Base-by-base conservation (phyloP, 1,284 basidiomycete species). In the Sporisorium exsertum region DNA sequence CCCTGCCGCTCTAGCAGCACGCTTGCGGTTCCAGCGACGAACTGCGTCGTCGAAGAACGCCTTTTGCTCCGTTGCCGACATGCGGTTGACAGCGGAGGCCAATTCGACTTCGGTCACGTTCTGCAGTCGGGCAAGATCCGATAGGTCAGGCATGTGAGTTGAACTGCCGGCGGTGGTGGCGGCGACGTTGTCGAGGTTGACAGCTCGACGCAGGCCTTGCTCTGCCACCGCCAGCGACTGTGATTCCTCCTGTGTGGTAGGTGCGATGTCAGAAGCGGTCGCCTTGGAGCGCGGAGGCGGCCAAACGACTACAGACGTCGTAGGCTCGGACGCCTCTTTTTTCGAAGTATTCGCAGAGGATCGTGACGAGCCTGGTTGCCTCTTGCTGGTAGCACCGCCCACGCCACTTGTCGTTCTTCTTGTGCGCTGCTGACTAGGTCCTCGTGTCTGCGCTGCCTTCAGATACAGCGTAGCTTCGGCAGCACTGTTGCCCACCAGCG, bases 41-140 rank as follows among this genome's bases (percentile, higher is more conserved):
- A 71, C 42, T 27, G 68, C 68, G 22, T 60, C 45, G 55, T 62
- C 62, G 32, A 71, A 71, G 58, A 64, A 71, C 0, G 49, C 62
- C n/a, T 54, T 64, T 35, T 65, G 68, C 37, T 64, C 62, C 7
- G 54, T n/a, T 43, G 54, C 35, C 32, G 62, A 43, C 68, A 71
- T 71, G 9, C 50, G 50, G 13, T 71, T 71, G 62, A 71, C 58
- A 2, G 62, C 62, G 6, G 62, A 55, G 16, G 68, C 68, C 43
- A 71, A 24, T 18, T 64, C 62, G 9, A 61, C 68, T 20, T 71
- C 62, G n/a, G 35, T 61, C 29, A 71, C 54, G n/a, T 50, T 71
- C 13, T 71, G 68, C 10, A 64, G 58, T 27, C 27, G 29, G 2
- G 62, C 62, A 12, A 71, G 49, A 61, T 71, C 68, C 27, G 58